Evolutionary conservation across 768 basidiomycete genomes (phyloP), one percentile per base, ranked within the genome.

Genomic region (Sistotremastrum niveocremeum): DNA sequence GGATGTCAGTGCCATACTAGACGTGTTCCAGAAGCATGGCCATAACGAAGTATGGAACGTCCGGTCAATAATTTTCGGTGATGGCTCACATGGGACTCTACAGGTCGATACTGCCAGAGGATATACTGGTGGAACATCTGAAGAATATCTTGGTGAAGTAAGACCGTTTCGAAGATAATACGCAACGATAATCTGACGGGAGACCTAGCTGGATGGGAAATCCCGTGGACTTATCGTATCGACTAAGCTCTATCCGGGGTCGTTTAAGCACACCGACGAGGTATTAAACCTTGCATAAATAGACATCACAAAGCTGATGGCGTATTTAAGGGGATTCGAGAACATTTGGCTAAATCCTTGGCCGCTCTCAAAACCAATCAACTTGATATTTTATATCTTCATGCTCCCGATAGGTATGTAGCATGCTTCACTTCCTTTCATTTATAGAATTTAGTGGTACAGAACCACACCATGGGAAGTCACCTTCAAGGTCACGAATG

Each of bases 1-100:
- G 44, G 69, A 71, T 34, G 65, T 75, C 35, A 67, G 71, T 43
- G 67, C 65, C 1, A 73, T 77, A 46, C 56, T 81, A 46, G 74
- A 79, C 50, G 61, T 66, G 30, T 76, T 80, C 55, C 62, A 65
- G 32, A 56, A 62, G 4, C 73, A 75, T 52, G 79, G 79, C 0
- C 78, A 81, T 58, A 64, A 60, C 35, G 76, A 77, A 64, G 61
- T 71, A 41, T 44, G 47, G 60, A 61, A 40, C 48, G 48, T 30
- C 9, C 36, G 6, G 35, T 47, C 20, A 20, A 20, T 20, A 12
- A 20, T 11, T 33, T 34, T 7, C 20, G 29, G 41, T 29, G 30
- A 20, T 20, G 40, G 29, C 40, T 6, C 40, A 32, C 40, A 41
- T 9, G 40, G 40, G 4, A 30, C n/a, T 31, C 7, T 35, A 28